Base-by-base conservation (phyloP, 306 rosid species). In the barrel medic (Medicago truncatula) region DNA sequence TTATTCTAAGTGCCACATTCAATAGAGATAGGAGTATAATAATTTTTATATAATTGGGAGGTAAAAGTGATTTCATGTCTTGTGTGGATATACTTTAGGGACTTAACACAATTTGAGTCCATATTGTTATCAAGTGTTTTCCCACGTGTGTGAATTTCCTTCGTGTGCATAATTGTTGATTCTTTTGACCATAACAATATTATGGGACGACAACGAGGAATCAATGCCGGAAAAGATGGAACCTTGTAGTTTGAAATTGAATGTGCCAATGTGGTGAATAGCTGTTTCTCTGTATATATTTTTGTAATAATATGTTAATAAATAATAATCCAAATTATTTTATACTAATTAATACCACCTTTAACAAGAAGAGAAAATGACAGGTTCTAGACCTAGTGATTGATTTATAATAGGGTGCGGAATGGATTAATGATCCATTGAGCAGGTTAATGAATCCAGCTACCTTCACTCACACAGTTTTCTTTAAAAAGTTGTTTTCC, bases 211-310 rank as follows among this genome's bases (percentile, higher is more conserved):
- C 87, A 87, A 71, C 28, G 90, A 92, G 93, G 91, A 88, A 88
- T 85, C 79, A 65, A 20, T 82, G 97, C 90, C 97, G 88, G 87
- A 54, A 86, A 88, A 80, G 84, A 83, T 74, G 93, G 91, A 79
- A 76, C 13, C 31, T 65, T 65, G 50, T 78, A 25, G 73, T 38
- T n/a, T 41, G 5, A 31, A 62, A 6, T 17, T 72, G 67, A 81
- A 83, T 71, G 77, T 79, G 77, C 31, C 31, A 28, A 83, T 71
- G 79, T 79, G 75, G 83, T 67, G 65, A 81, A 68, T 81, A 84
- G 81, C 84, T 81, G 84, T 85, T 58, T 61, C 12, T 13, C 31
- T 13, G 2, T 28, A 11, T 7, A 61, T 61, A 41, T 61, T 61
- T 61, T 3, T 61, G 20, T 61, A 81, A 65, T 73, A 6, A 71